phyloP scores from a whole-genome alignment of 2,329 filamentous ascomycete species.

The Aureobasidium lini region DNA sequence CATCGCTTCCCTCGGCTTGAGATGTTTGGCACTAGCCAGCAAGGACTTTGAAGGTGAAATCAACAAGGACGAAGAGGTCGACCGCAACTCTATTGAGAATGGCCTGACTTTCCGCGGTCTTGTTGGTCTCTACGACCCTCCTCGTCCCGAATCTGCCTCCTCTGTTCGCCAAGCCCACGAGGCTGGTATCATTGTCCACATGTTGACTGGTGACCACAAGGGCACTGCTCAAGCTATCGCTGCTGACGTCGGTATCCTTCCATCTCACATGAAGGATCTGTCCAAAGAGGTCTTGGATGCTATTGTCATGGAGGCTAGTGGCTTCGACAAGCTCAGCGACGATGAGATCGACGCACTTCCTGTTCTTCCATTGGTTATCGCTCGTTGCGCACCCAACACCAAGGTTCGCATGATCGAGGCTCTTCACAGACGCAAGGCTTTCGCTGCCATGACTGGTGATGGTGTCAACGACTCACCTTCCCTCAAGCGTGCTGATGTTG shows the following conservation, averaged over 20 bases:
- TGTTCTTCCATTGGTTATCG: conserved; percentile 71
- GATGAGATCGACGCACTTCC: conserved; percentile 66
- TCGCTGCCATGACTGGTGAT: conserved; percentile 83
- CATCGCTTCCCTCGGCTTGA: conserved; percentile 57
- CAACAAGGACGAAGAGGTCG: conserved; percentile 36
- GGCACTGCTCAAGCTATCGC: conserved; percentile 74
- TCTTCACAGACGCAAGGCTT: conserved; percentile 65
- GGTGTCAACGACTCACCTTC: conserved; percentile 83
- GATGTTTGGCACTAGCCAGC: conserved; percentile 60
- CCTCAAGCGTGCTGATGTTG: conserved; percentile 72
- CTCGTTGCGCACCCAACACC: conserved; percentile 75
- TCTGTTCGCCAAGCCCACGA: conserved; percentile 63
- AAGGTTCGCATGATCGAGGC: conserved; percentile 90
- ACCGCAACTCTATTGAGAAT: conserved; percentile 57
- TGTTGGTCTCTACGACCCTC: conserved; percentile 79
- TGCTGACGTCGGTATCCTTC: conserved; percentile 69
- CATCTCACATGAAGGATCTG: conserved; percentile 52
- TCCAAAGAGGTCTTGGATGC: conserved; percentile 56
- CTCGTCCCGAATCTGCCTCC: conserved; percentile 68
- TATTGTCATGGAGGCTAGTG: conserved; percentile 62
- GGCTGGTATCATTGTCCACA: conserved; percentile 72
- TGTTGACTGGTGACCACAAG: conserved; percentile 78
- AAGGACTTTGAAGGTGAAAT: conserved; percentile 34
- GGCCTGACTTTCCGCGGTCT: conserved; percentile 70
- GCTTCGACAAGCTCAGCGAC: conserved; percentile 58